Evolutionary conservation across 345 rosid genomes (phyloP).

Genomic region (Garcia nutans): DNA sequence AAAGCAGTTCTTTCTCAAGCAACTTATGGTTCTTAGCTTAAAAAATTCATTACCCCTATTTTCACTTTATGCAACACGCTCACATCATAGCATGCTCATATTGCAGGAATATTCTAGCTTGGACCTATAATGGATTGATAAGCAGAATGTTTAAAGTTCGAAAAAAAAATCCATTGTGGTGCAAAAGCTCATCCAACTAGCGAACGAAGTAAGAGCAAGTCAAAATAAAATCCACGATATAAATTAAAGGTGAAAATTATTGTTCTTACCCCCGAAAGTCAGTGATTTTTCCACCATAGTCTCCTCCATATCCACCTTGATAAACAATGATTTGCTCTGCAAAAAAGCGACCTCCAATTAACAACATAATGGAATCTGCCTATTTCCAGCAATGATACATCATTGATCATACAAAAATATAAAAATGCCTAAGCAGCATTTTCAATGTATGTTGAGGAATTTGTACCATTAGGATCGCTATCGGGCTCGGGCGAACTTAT

Average conservation of each 20-base stretch:
- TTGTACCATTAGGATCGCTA: conserved; percentile 42
- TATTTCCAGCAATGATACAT: neutral
- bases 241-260: neutral
- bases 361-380: neutral
- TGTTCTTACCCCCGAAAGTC: conserved; percentile 48
- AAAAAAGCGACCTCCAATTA: neutral
- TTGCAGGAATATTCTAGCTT: neutral
- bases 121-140: neutral
- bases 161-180: neutral
- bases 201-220: neutral
- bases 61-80: neutral
- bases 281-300: conserved; percentile 34
- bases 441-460: neutral
- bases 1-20: neutral
- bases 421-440: neutral
- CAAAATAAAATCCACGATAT: neutral
- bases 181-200: neutral
- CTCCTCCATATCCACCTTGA: conserved; percentile 58
- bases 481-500: conserved; percentile 58
- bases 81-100: neutral
- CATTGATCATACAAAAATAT: neutral
- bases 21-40: neutral
- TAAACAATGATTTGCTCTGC: conserved; percentile 65
- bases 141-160: neutral
- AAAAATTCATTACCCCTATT: neutral